phyloP scores from a whole-genome alignment of 441 rosid genomes.

The Melianthus villosus region DNA sequence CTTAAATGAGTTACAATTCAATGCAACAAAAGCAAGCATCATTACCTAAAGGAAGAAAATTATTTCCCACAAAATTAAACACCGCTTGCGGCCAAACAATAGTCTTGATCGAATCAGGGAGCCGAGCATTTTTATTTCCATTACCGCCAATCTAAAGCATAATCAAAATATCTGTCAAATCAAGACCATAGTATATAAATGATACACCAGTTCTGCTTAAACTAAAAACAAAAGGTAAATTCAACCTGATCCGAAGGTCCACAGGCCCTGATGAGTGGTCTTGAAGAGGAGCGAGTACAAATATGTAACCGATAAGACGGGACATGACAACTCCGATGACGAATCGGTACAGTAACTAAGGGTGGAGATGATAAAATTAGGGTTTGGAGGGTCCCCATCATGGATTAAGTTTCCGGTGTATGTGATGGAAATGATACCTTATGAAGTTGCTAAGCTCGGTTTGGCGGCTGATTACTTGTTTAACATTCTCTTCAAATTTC shows the following conservation, averaged over 20 bases:
- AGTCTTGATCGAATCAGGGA: too few relatives aligned
- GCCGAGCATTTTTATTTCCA: constrained; percentile 17
- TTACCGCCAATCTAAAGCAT: constrained; percentile 11
- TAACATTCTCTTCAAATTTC: too few relatives aligned
- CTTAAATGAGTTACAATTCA: not conserved
- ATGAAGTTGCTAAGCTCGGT: too few relatives aligned
- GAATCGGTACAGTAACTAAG: constrained; percentile 9
- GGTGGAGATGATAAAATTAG: constrained; percentile 14
- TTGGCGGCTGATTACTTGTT: too few relatives aligned
- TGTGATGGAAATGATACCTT: too few relatives aligned
- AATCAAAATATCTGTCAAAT: not conserved
- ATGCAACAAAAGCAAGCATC: not conserved
- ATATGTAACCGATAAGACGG: constrained; percentile 8
- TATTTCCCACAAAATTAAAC: constrained; percentile 27
- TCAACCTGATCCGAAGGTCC: constrained; percentile 27
- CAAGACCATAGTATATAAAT: not conserved
- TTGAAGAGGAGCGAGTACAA: constrained; percentile 12
- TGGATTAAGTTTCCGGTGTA: too few relatives aligned
- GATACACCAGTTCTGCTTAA: not conserved
- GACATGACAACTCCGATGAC: constrained; percentile 12
- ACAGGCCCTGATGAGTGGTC: constrained; percentile 24
- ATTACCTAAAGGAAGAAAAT: constrained; percentile 75
- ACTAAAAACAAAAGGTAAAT: not conserved
- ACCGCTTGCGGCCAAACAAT: constrained; percentile 42
- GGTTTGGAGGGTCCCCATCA: constrained; percentile 13